Evolutionary conservation across 257 asterid species (phyloP).

Genomic region (Gynochthodes officinalis): DNA sequence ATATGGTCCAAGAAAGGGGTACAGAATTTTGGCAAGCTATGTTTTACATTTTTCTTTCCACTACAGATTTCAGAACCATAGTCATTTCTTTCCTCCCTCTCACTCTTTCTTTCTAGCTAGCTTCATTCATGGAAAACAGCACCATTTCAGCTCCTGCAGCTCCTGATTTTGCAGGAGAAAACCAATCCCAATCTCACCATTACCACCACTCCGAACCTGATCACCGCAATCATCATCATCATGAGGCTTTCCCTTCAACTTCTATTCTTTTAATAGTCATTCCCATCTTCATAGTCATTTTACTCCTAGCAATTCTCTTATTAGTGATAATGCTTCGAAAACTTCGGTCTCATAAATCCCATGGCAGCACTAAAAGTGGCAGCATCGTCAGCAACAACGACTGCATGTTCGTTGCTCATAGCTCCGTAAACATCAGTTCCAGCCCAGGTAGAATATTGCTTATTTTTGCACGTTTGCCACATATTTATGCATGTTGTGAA

Average conservation of each 20-base stretch:
- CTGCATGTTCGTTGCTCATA: constrained; percentile 58
- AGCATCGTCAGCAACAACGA: constrained; percentile 30
- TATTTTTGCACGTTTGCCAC: background rate
- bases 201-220: constrained; percentile 20
- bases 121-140: constrained; percentile 35
- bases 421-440: constrained; percentile 42
- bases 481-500: background rate
- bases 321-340: constrained; percentile 57
- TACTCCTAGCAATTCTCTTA: constrained; percentile 51
- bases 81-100: background rate
- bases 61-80: background rate
- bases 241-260: constrained; percentile 44
- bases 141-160: constrained; percentile 16
- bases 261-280: constrained; percentile 51
- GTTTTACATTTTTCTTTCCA: constrained; percentile 6
- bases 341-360: constrained; percentile 29
- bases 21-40: constrained; percentile 9
- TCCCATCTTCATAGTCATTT: constrained; percentile 49
- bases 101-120: background rate
- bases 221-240: constrained; percentile 25
- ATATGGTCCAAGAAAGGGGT: constrained; percentile 11
- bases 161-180: constrained; percentile 9
- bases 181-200: constrained; percentile 17
- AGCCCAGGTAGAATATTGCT: constrained; percentile 45
- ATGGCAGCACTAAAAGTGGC: constrained; percentile 18